Base-by-base conservation (phyloP, 306 rosid species). In the Glycine soja region DNA sequence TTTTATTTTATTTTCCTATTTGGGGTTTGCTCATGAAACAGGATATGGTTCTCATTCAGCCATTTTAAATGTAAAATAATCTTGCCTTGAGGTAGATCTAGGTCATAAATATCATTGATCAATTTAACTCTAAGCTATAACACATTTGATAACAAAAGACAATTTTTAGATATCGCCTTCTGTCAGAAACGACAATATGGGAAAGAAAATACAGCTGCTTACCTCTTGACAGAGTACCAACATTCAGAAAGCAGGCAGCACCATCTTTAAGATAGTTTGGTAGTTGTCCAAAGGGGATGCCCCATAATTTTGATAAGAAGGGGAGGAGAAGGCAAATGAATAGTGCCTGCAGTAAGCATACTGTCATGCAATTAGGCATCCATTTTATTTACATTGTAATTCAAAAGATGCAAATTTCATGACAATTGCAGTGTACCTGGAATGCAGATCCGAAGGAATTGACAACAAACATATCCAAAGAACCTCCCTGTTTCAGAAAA, bases 381-480 rank as follows among this genome's bases (percentile, higher is more conserved):
- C 58, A 43, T 67, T 73, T 11, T 38, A 77, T 38, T 45, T 30
- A 56, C 24, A 48, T 52, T n/a, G 3, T 53, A n/a, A 75, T n/a
- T 48, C 11, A 32, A 69, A 71, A 45, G 45, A 54, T 36, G 76
- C 45, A 58, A 71, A 73, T 51, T 30, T 72, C 52, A 54, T 19
- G 59, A 83, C 54, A 19, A 42, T 65, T 51, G 75, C 80, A 51
- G 77, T 91, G 67, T 82, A 94, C 98, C 85, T 94, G 97, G 88
- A 88, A 94, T 75, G 94, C 97, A 80, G 96, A 94, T 80, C 98
- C 97, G 24, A 87, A 94, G 62, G 98, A 92, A 92, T 92, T 94
- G 78, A 94, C 96, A 42, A 92, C 94, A 87, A 94, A 94, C 73
- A 94, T 85, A 83, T 94, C 98, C n/a, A 92, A 78, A 1, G 92